Percentiles rank a stretch among this genome's conserved stretches.
These are phyloP conservation scores for Teratosphaeria epicoccoides DNA, from an alignment of 2,329 filamentous ascomycete genomes.

Conservation along the genomic window DNA sequence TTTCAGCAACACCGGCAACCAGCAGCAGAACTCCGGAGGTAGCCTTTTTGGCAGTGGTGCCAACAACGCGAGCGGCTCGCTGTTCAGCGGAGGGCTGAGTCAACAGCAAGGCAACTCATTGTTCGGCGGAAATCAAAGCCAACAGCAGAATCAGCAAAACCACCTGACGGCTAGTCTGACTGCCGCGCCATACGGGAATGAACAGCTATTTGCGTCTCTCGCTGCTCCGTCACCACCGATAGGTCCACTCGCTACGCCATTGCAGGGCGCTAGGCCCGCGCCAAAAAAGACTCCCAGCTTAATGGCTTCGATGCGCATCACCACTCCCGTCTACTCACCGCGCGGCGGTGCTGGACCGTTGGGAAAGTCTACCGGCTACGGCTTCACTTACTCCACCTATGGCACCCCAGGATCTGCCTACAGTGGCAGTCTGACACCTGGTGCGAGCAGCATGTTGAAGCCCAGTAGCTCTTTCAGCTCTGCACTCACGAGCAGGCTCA, in stretches of 20 bases:
- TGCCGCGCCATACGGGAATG: conserved; percentile 80
- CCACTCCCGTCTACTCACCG: conserved; percentile 69
- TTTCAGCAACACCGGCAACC: conserved; percentile 25
- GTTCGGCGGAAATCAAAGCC: conserved; percentile 46
- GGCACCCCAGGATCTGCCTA: conserved; percentile 54
- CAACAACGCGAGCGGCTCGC: conserved; percentile 22
- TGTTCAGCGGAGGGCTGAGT: conserved; percentile 33
- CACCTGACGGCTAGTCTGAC: conserved; percentile 52
- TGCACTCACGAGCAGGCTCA: conserved; percentile 47
- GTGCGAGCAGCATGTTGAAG: conserved; percentile 53
- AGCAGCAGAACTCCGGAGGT: conserved; percentile 30
- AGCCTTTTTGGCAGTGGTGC: conserved; percentile 27
- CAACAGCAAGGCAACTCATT: conserved; percentile 35
- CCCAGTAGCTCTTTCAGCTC: conserved; percentile 50
- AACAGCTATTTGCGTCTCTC: conserved; percentile 72
- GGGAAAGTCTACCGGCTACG: conserved; percentile 50
- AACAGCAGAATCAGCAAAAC: conserved; percentile 42
- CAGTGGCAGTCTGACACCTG: conserved; percentile 53
- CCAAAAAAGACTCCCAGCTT: conserved; percentile 21
- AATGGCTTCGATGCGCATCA: conserved; percentile 26
- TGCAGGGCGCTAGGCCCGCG: conserved; percentile 51
- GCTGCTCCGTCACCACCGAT: conserved; percentile 57
- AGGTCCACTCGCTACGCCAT: conserved; percentile 82
- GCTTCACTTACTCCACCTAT: conserved; percentile 82
- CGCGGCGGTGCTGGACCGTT: conserved; percentile 33